Evolutionary conservation across 2,329 filamentous ascomycete species (phyloP).

Genomic region (Neopestalotiopsis rosae): DNA sequence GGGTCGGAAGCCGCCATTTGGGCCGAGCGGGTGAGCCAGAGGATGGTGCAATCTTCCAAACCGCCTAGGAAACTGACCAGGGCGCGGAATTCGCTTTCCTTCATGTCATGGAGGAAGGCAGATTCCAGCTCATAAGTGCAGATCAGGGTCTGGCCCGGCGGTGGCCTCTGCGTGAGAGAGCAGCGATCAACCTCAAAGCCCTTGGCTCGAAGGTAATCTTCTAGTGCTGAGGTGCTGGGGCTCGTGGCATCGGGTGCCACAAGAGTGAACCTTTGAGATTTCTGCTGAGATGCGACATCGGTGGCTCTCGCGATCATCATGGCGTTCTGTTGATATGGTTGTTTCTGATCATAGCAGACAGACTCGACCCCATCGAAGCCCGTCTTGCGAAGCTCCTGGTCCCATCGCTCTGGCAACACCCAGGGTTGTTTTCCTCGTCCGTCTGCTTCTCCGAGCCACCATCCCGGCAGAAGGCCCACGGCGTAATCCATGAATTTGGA

Average conservation of each 20-base stretch:
- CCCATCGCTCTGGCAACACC: conserved; percentile 14
- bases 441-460: conserved; percentile 18
- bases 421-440: conserved; percentile 4
- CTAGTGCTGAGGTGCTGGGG: neutral
- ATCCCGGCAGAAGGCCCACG: conserved; percentile 14
- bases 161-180: neutral
- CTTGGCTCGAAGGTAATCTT: neutral
- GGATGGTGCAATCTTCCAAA: neutral
- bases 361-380: conserved; percentile 15
- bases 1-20: conserved; percentile 9
- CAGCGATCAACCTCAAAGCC: conserved; percentile 1
- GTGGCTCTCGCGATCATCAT: neutral
- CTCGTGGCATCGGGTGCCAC: neutral
- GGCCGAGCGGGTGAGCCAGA: conserved; percentile 2
- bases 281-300: neutral
- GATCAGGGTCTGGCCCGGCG: neutral
- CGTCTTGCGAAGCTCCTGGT: conserved; percentile 3
- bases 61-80: neutral
- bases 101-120: neutral
- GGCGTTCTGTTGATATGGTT: neutral
- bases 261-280: neutral
- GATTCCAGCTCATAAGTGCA: conserved; percentile 1
- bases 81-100: neutral
- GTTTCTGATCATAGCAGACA: conserved; percentile 1
- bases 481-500: conserved; percentile 3